Evolutionary conservation across 192 early-diverging fungal species (phyloP), one percentile per base, ranked within the genome.

Genomic region (Entomortierella lignicola): DNA sequence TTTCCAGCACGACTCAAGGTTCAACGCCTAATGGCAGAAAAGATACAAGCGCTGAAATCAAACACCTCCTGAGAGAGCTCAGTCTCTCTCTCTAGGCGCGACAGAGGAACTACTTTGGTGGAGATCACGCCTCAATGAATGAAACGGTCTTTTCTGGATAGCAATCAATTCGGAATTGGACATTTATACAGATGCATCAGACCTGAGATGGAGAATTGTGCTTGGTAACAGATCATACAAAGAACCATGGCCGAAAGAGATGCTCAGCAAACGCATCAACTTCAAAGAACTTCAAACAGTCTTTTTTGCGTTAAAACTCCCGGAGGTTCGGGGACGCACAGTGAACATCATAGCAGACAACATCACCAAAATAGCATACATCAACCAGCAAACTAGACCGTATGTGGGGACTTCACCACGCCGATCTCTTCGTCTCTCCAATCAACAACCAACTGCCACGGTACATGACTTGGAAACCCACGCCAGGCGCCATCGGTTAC

Each of bases 181-280:
- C 47, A 52, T 72, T 26, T 72, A 72, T 62, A 72, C 62, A 17
- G 62, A 65, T 26, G 63, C 63, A 8, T 73, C 63, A 23, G 57
- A 37, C 15, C 44, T 42, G 15, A 57, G 63, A 44, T 73, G 71
- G 58, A 63, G 63, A 15, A 39, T 73, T 2, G 63, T 73, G 39
- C 55, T 66, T 44, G 54, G 66, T 51, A 47, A 66, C 31, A 34
- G 26, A 41, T 32, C 71, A 2, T 55, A 25, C 51, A 43, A 29
- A n/a, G 63, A 58, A 44, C 42, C 26, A 7, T 73, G 63, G 71
- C 11, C 54, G 32, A 30, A 30, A 30, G 29, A 31, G n/a, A 32
- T 34, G 11, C 27, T 26, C 7, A 17, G n/a, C 17, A 20, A 32
- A 2, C 69, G 63, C 69, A 71, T 71, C 69, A 71, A 71, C 39